Percentiles rank a stretch among this genome's conserved stretches.
phyloP scores from a whole-genome alignment of 208 protist genomes.

The Trypanosoma theileri region DNA sequence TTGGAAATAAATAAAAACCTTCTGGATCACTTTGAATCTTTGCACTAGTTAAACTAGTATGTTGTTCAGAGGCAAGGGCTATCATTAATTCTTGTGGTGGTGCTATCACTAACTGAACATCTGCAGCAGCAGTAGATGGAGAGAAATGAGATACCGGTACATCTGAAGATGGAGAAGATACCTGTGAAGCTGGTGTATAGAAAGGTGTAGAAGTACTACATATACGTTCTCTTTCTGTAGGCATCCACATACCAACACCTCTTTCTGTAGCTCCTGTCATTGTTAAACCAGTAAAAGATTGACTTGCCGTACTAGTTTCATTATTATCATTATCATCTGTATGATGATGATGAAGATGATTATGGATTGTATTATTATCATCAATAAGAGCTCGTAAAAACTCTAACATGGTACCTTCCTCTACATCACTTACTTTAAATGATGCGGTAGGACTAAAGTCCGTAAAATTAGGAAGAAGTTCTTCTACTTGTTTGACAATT shows the following conservation, averaged over 20 bases:
- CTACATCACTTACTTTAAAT: slow-evolving; percentile 35
- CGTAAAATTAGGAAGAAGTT: slow-evolving; percentile 56
- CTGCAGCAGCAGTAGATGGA: slow-evolving; percentile 8
- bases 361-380: neutral
- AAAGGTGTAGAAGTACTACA: slow-evolving; percentile 22
- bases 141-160: neutral
- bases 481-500: slow-evolving; percentile 41
- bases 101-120: slow-evolving; percentile 21
- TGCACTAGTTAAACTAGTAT: neutral
- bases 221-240: slow-evolving; percentile 19
- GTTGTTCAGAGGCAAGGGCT: slow-evolving; percentile 18
- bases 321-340: neutral
- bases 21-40: slow-evolving; percentile 19
- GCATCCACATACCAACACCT: slow-evolving; percentile 20
- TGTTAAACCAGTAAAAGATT: slow-evolving; percentile 6
- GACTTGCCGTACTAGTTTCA: neutral
- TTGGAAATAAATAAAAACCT: slow-evolving; percentile 38
- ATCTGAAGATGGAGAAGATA: neutral
- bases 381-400: slow-evolving; percentile 13
- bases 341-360: no score
- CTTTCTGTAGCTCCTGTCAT: slow-evolving; percentile 22
- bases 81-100: slow-evolving; percentile 27
- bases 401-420: slow-evolving; percentile 26
- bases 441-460: slow-evolving; percentile 48
- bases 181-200: slow-evolving; percentile 8